Base-by-base conservation (phyloP, 2,329 filamentous ascomycete genomes). In the Trichophyton mentagrophytes region DNA sequence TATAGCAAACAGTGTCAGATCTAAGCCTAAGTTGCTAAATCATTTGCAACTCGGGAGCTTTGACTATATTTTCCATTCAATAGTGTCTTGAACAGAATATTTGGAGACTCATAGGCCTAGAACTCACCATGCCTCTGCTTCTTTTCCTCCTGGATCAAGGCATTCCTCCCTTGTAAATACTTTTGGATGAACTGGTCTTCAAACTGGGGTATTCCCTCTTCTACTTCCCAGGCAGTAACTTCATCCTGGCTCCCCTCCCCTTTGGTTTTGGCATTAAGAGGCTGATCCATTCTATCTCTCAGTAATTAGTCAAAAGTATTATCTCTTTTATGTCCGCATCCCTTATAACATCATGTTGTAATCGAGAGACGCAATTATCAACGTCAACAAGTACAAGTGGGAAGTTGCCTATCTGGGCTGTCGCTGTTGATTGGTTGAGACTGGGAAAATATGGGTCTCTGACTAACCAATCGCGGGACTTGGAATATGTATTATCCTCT, bases 171-270 rank as follows among this genome's bases (percentile, higher is more conserved):
- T 49, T 83, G 75, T 44, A 95, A 76, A 69, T 95, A 96, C 70
- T 92, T 85, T 67, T 89, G 84, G 55, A 96, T 82, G 72, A 95
- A 90, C 0, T 86, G 84, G 67, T 95, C 89, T 8, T 82, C 76
- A 11, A 73, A 62, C 62, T 77, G 75, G 56, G 77, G 77, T 30
- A 79, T 69, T 1, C 76, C 77, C 62, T 76, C 73, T 57, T 77
- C 74, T 40, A 68, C 57, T 61, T 71, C 69, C 68, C 69, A 72
- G 61, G 69, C 70, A 13, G 20, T 3, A 27, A 4, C 42, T 8
- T 38, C 57, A 20, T 33, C 11, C 30, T 27, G 40, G 2, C 6
- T 27, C 8, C 30, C 57, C 13, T 22, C 56, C 3, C 36, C 56
- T 17, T 17, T 27, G 5, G 15, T 3, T n/a, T 55, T 36, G 51